Evolutionary conservation across 2,329 filamentous ascomycete species (phyloP).

Genomic region (Claviceps sorghi): DNA sequence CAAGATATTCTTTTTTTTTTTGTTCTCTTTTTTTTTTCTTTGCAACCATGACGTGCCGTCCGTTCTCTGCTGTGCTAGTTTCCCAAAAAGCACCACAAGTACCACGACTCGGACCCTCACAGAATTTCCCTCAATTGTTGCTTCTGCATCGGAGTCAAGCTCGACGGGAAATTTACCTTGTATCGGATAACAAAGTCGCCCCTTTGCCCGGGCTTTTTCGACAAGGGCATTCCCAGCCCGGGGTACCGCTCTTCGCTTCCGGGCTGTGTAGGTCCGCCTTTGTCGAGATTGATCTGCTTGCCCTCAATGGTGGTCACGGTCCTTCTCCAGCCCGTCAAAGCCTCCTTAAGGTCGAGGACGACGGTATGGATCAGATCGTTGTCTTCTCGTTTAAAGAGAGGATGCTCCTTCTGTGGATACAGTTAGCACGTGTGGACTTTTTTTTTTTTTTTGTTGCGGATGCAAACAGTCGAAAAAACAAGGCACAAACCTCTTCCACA

Average conservation of each 20-base stretch:
- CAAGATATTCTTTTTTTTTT: not conserved
- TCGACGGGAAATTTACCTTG: conserved; percentile 82
- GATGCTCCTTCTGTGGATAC: conserved; percentile 59
- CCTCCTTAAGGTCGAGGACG: conserved; percentile 80
- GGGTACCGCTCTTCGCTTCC: conserved; percentile 72
- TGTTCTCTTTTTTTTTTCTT: not conserved
- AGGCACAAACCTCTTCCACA: conserved; percentile 64
- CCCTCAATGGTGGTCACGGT: conserved; percentile 91
- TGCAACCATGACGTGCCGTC: not conserved
- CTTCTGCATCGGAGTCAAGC: conserved; percentile 65
- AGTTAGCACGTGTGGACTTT: conserved; percentile 5
- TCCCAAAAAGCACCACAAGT: not conserved
- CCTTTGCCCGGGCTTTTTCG: conserved; percentile 71
- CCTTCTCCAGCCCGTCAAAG: conserved; percentile 81
- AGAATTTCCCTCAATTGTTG: conserved; percentile 66
- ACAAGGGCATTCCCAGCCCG: conserved; percentile 81
- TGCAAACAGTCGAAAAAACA: no score
- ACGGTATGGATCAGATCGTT: conserved; percentile 72
- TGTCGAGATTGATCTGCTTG: conserved; percentile 66
- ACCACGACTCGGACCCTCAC: conserved; percentile 17
- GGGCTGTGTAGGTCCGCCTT: conserved; percentile 71
- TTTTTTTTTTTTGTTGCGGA: not conserved
- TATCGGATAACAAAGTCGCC: conserved; percentile 83
- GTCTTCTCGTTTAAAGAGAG: conserved; percentile 70
- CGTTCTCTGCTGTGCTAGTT: not conserved